Percentiles rank a stretch among this genome's conserved stretches.
Conservation (phyloP, 805 yeast species). For the Saccharomyces kudriavzevii region DNA sequence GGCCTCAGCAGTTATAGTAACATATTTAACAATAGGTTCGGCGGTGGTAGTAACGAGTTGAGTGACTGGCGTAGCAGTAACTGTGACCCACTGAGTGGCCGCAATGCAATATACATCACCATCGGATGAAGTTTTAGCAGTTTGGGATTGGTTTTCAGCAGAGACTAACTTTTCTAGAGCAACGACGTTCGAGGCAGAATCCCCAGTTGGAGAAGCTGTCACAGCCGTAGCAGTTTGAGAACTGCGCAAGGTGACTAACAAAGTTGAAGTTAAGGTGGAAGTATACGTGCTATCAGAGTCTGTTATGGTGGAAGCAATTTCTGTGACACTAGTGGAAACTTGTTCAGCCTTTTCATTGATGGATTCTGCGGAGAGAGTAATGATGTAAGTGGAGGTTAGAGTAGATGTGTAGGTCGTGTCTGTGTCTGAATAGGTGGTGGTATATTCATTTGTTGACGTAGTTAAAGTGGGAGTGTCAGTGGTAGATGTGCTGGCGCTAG, state of each 20-base stretch:
- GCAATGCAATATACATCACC: slow-evolving; percentile 3
- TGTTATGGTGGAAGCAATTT: neutral
- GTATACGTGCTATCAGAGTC: neutral
- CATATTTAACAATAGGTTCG: slow-evolving; percentile 1
- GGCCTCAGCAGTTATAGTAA: slow-evolving; percentile 3
- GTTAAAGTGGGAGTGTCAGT: slow-evolving; percentile 3
- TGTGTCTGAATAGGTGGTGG: slow-evolving; percentile 3
- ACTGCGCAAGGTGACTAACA: slow-evolving; percentile 2
- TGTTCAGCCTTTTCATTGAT: slow-evolving; percentile 8
- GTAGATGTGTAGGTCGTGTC: slow-evolving; percentile 15
- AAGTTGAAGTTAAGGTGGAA: slow-evolving; percentile 16
- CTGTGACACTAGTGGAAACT: slow-evolving; percentile 5
- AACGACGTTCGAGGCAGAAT: slow-evolving; percentile 4
- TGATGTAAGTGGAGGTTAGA: slow-evolving; percentile 14
- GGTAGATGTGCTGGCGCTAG: slow-evolving; percentile 12
- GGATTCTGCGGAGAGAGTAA: slow-evolving; percentile 12
- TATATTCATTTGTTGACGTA: neutral
- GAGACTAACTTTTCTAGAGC: slow-evolving; percentile 2
- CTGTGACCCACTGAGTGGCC: slow-evolving; percentile 11
- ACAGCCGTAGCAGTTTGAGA: slow-evolving; percentile 11
- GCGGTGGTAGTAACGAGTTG: slow-evolving; percentile 12
- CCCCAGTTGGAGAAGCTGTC: slow-evolving; percentile 1
- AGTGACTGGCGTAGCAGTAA: slow-evolving; percentile 13
- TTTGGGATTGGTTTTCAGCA: neutral
- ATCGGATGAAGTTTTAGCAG: neutral